Evolutionary conservation across 225 moss, liverwort and hornwort species (phyloP).

Genomic region (Polytrichum formosum): DNA sequence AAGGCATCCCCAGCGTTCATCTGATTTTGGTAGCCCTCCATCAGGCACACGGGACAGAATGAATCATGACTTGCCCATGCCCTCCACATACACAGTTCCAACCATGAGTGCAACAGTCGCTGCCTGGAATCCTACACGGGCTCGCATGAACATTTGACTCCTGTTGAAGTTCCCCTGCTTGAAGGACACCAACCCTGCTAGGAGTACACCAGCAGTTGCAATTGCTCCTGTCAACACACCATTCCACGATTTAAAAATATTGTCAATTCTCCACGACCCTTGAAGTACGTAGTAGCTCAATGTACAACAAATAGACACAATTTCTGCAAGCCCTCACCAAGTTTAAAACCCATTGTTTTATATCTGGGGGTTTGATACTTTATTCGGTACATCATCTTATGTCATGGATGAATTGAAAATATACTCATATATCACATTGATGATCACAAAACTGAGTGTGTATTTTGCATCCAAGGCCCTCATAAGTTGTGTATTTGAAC

Average conservation of each 20-base stretch:
- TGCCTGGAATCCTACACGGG: constrained; percentile 81
- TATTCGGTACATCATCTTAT: background rate
- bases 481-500: background rate
- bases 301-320: no score
- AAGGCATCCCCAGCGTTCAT: no score
- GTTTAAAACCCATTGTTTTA: background rate
- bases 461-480: background rate
- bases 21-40: background rate
- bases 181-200: constrained; percentile 73
- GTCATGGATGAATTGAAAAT: no score
- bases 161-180: constrained; percentile 61
- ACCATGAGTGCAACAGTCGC: constrained; percentile 81
- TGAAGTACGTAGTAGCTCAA: background rate
- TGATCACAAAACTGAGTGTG: no score
- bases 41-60: background rate
- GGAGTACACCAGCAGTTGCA: constrained; percentile 73
- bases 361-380: background rate
- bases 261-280: background rate
- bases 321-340: no score
- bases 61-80: constrained; percentile 19
- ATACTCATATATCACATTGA: no score
- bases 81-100: constrained; percentile 65
- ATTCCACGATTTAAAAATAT: no score
- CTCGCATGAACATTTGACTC: constrained; percentile 83
- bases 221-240: constrained; percentile 55